phyloP scores from a whole-genome alignment of 73 alveolate species.

The Tetrahymena elliotti region DNA sequence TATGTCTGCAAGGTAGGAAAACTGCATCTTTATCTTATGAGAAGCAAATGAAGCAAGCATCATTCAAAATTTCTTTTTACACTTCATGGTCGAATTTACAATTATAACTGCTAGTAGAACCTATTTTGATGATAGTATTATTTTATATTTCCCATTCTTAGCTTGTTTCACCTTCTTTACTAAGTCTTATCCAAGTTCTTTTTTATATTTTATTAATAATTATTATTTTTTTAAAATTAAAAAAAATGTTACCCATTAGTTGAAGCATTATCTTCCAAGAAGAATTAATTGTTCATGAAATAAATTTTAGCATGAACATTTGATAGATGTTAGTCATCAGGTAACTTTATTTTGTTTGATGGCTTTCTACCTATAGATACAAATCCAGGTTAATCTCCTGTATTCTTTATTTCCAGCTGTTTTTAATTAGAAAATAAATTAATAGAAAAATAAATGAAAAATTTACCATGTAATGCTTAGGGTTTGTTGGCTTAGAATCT shows the following conservation, averaged over 20 bases:
- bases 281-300: conserved; percentile 17
- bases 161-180: conserved; percentile 26
- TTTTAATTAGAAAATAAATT: background rate
- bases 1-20: conserved; percentile 76
- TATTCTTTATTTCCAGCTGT: background rate
- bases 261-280: conserved; percentile 39
- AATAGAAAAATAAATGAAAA: background rate
- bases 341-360: conserved; percentile 16
- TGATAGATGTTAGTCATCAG: conserved; percentile 37
- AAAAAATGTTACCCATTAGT: conserved; percentile 25
- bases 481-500: background rate
- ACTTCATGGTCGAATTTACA: conserved; percentile 9
- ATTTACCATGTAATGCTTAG: background rate
- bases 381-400: background rate
- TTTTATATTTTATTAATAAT: background rate
- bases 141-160: conserved; percentile 8
- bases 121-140: conserved; percentile 29
- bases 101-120: conserved; percentile 29
- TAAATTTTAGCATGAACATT: conserved; percentile 41
- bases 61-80: conserved; percentile 2
- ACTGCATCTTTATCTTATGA: conserved; percentile 64
- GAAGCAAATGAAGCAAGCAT: conserved; percentile 60
- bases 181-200: conserved; percentile 38
- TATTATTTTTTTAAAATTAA: background rate
- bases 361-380: conserved; percentile 30